phyloP scores from a whole-genome alignment of 768 basidiomycete species.

The Podaxis sp. region DNA sequence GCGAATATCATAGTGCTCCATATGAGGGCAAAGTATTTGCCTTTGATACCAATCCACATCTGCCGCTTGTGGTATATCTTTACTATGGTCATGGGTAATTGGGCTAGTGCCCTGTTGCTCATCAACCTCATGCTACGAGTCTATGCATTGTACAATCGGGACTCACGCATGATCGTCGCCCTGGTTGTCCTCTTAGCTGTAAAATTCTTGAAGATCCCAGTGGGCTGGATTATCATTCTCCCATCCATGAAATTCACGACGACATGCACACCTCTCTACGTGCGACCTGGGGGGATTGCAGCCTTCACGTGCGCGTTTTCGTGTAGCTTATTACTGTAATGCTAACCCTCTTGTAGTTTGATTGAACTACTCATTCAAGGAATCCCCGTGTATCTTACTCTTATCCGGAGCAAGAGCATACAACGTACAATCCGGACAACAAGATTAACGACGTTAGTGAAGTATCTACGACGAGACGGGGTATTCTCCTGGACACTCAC shows the following conservation, averaged over 20 bases:
- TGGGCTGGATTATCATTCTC: background rate
- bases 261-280: background rate
- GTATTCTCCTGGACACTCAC: background rate
- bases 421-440: background rate
- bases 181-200: background rate
- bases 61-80: background rate
- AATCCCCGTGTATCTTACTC: background rate
- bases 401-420: background rate
- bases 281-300: background rate
- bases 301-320: background rate
- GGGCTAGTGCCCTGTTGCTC: background rate
- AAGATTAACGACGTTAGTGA: background rate
- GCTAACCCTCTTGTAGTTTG: background rate
- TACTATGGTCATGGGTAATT: background rate
- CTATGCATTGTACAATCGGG: background rate
- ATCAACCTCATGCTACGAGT: slow-evolving; percentile 1
- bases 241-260: background rate
- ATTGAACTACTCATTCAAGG: background rate
- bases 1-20: background rate
- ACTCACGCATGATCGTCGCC: background rate
- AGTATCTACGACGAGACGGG: background rate
- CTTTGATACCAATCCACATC: background rate
- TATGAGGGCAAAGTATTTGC: background rate
- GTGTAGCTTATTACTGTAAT: background rate
- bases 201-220: background rate